Base-by-base conservation (phyloP, 169 alveolate genomes). In the Theileria annulata region DNA sequence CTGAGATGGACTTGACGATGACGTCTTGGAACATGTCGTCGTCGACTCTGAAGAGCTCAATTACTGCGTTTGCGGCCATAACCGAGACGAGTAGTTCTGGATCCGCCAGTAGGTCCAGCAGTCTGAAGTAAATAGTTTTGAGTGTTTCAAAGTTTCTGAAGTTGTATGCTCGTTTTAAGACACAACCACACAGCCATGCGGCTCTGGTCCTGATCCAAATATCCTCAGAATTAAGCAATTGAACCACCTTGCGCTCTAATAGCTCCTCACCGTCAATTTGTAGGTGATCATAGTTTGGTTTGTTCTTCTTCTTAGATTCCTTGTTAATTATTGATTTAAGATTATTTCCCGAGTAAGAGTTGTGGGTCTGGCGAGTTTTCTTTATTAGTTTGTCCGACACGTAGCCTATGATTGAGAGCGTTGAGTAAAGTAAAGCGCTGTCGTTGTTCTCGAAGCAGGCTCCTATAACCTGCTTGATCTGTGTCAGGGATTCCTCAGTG, bases 131-230 rank as follows among this genome's bases (percentile, higher is more conserved):
- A 23, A 82, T n/a, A 15, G 25, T 74, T 13, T 51, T 68, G 25
- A 82, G 77, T 9, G 64, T 71, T 27, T 82, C 80, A 19, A 64
- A 28, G 63, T 82, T 70, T 37, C 85, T 74, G 73, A 76, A 75
- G 15, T 58, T 48, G 37, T 1, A 23, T 15, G 28, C 71, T 25
- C 75, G 63, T 75, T 33, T 63, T 42, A 76, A 67, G 1, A 82
- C 64, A 10, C 85, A 58, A 0, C 88, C 88, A n/a, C 85, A 75
- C 28, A 82, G 77, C 88, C 88, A 82, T 9, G 82, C 75, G 21
- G 76, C 58, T 3, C 88, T 64, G 85, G 76, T 82, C 47, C 88
- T 37, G 10, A 82, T 31, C 88, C 88, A 82, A 42, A 71, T 58
- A 51, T 82, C 80, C 17, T 48, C 37, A 0, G 88, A 82, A 23